Evolutionary conservation across 2,329 filamentous ascomycete species (phyloP), one percentile per base, ranked within the genome.

Genomic region (Colletotrichum karsti): DNA sequence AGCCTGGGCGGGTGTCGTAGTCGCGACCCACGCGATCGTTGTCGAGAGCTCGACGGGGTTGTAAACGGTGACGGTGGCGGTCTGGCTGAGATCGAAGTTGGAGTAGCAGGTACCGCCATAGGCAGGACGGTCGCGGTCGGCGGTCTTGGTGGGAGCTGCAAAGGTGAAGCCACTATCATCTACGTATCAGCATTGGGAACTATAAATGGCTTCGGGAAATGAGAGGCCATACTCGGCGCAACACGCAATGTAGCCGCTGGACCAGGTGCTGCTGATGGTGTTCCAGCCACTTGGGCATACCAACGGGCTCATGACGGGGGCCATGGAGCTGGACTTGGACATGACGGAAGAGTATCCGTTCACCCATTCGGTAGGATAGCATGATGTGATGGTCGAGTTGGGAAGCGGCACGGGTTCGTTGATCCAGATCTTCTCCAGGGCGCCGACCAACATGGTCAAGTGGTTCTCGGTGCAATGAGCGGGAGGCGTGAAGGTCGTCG

Each of bases 351-450:
- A 18, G 44, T 67, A 67, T 13, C 64, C 64, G 42, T 39, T 41
- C 9, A 67, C 35, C 64, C 64, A 67, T 41, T 67, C 44, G 7
- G 64, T 54, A 5, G 64, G 64, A 30, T 67, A 63, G 53, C 64
- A 67, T 7, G 64, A 64, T 7, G 64, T 33, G 60, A 53, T 39
- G 18, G 64, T 67, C 30, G 61, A 51, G 53, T 64, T 64, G 51
- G 64, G 64, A 18, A 67, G 53, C 20, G 64, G 64, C 26, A 58
- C 44, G 7, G 64, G 64, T 44, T 67, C 64, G 30, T 67, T 67
- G 24, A 67, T 67, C 64, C 64, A 67, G 46, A 67, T 67, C 60
- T 67, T 67, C 60, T 67, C 64, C 9, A 58, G 53, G 37, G 64
- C 64, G 60, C 64, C 64, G 18, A 67, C 64, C 35, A 67, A 12